phyloP scores from a whole-genome alignment of 106 monocot genomes.

The Allium cepa region DNA sequence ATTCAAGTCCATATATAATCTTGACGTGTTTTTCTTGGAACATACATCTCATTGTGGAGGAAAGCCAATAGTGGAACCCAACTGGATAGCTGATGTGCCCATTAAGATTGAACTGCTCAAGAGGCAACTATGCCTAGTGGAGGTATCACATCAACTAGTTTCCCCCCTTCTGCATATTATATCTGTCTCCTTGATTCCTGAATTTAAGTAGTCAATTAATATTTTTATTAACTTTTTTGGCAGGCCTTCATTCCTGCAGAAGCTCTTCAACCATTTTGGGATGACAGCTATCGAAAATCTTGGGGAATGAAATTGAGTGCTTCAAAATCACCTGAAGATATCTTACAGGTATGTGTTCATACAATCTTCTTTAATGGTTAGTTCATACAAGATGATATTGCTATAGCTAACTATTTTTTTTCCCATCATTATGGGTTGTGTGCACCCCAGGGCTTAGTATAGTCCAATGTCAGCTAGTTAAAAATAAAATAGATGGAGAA shows the following conservation, averaged over 20 bases:
- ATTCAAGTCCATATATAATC: slow-evolving; percentile 46
- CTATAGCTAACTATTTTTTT: no score
- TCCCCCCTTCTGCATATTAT: neutral
- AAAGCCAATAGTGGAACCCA: slow-evolving; percentile 36
- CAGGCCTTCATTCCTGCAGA: slow-evolving; percentile 84
- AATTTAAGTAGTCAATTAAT: neutral
- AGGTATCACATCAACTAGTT: slow-evolving; percentile 27
- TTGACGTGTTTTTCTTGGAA: slow-evolving; percentile 45
- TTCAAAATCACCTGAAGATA: slow-evolving; percentile 62
- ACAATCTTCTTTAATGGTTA: no score
- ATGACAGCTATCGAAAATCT: slow-evolving; percentile 72
- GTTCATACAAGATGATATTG: no score
- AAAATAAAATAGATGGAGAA: no score
- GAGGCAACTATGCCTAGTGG: slow-evolving; percentile 48
- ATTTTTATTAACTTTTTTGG: slow-evolving; percentile 6
- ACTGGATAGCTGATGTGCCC: slow-evolving; percentile 34
- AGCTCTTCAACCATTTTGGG: slow-evolving; percentile 86
- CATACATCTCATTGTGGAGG: slow-evolving; percentile 48
- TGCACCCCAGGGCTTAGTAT: no score
- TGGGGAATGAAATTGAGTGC: slow-evolving; percentile 78
- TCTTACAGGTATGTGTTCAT: slow-evolving; percentile 55
- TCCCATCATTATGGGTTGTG: no score
- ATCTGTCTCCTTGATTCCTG: neutral
- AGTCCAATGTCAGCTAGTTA: no score
- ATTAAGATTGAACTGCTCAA: slow-evolving; percentile 64